These are phyloP conservation scores for Malassezia globosa DNA, from an alignment of 1,284 basidiomycete genomes.

Conservation along the genomic window DNA sequence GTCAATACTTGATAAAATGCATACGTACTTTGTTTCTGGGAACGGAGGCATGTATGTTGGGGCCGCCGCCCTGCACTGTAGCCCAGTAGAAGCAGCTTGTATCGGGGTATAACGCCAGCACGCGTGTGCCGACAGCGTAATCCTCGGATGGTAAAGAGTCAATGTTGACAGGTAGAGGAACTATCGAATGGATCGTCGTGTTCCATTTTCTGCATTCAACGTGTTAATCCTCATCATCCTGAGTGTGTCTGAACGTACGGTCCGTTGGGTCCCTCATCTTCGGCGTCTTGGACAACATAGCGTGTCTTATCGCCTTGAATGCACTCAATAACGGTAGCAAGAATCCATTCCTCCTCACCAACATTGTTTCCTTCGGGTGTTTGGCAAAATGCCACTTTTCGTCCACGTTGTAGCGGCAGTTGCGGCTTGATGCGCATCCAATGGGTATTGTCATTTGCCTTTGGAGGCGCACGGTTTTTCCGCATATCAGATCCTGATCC, in stretches of 20 bases:
- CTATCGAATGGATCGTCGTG: conserved; percentile 36
- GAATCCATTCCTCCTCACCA: conserved; percentile 33
- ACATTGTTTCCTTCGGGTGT: conserved; percentile 7
- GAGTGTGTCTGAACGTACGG: no score
- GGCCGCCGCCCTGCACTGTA: conserved; percentile 39
- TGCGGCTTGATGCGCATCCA: conserved; percentile 6
- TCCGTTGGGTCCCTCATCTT: conserved; percentile 15
- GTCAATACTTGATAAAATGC: no score
- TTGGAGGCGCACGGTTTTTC: not conserved
- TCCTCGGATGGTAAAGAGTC: conserved; percentile 35
- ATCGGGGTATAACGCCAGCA: conserved; percentile 45
- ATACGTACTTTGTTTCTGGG: conserved; percentile 19
- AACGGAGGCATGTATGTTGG: conserved; percentile 20
- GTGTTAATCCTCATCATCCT: no score
- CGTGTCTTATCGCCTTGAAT: conserved; percentile 30
- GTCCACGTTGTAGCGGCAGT: conserved; percentile 24
- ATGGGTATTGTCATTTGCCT: not conserved
- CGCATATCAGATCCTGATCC: not conserved
- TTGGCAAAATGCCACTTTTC: conserved; percentile 32
- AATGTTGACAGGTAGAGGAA: conserved; percentile 35
- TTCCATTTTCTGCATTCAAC: conserved; percentile 20
- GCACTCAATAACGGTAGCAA: conserved; percentile 28
- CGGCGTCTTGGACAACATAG: conserved; percentile 29
- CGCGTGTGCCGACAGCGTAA: conserved; percentile 31
- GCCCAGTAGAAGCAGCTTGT: conserved; percentile 46